Conservation (phyloP, 164 flowering plant species). For the Piper longum region DNA sequence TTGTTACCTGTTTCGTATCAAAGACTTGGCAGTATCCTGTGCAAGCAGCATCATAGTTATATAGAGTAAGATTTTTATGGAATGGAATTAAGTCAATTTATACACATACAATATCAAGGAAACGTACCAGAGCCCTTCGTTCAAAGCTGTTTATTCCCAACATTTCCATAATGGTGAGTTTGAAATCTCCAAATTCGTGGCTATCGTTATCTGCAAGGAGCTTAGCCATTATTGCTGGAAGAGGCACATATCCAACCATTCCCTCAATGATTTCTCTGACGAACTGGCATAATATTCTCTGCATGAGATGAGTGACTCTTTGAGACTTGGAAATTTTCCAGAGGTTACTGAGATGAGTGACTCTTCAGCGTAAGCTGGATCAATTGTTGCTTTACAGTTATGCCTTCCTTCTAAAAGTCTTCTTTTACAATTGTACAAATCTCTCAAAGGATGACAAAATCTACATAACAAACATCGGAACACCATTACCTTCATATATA, state of each 20-base stretch:
- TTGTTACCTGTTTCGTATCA: too few relatives aligned
- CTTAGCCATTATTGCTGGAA: conserved; percentile 80
- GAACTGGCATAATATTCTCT: conserved; percentile 60
- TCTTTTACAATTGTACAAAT: conserved; percentile 20
- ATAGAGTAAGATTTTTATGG: background rate
- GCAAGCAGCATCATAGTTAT: background rate
- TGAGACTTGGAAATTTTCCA: conserved; percentile 49
- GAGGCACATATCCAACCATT: conserved; percentile 89
- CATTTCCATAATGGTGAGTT: conserved; percentile 80
- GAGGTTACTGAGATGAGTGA: conserved; percentile 13
- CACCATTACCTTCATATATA: background rate
- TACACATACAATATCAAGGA: conserved; percentile 1
- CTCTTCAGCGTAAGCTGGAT: conserved; percentile 10
- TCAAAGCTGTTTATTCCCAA: conserved; percentile 89
- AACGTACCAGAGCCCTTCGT: conserved; percentile 74
- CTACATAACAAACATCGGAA: conserved; percentile 27
- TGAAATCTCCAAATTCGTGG: conserved; percentile 96
- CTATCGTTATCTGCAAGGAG: conserved; percentile 78
- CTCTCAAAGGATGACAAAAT: conserved; percentile 75
- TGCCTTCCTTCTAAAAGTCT: conserved; percentile 14
- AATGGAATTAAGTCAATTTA: background rate
- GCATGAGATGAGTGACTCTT: conserved; percentile 35
- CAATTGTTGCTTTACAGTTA: conserved; percentile 9
- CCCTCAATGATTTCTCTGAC: conserved; percentile 89
- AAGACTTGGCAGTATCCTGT: conserved; percentile 68